Evolutionary conservation across 208 protist genomes (phyloP), one percentile per base, ranked within the genome.

Genomic region (Acanthamoeba healyi): DNA sequence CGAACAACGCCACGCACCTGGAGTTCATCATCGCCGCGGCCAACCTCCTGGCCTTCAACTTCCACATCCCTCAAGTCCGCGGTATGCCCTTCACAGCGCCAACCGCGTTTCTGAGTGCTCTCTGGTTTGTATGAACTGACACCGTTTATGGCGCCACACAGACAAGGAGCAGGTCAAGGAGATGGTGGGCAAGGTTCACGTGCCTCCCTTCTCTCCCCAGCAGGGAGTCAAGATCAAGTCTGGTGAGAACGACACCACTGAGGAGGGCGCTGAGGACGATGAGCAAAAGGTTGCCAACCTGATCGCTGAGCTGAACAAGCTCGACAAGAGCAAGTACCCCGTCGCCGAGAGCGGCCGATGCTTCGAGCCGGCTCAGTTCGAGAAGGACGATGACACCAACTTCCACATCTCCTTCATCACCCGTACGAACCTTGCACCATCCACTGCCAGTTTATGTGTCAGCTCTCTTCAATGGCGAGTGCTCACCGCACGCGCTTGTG

Each of bases 321-420:
- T 92, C 10, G 58, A 65, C 86, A 92, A 92, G 63, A 34, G n/a
- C 58, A 92, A 77, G 58, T 92, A 58, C 58, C 86, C 49, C 56
- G 26, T 77, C 42, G 86, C n/a, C 58, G 86, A 67, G 63, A 54
- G 44, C 42, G 63, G 63, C 29, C 24, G 58, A 12, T 40, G 34
- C 40, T 92, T 92, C 63, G 54, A 90, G 40, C 29, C 54, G 4
- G 61, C 77, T 26, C 54, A 63, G 32, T 98, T 98, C 51, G 96
- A 97, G 34, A 97, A 98, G 95, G 98, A 98, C 95, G 97, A 98
- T 91, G 98, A 98, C 94, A 96, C 72, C 36, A 97, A 97, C 94
- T 97, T 96, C 93, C 96, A 97, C 94, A 97, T 97, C 63, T 67
- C 56, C 42, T 95, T 94, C 56, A 95, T 95, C 65, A 95, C 92